Conservation (phyloP, 495 filamentous ascomycete genomes). For the Aspergillus steynii region DNA sequence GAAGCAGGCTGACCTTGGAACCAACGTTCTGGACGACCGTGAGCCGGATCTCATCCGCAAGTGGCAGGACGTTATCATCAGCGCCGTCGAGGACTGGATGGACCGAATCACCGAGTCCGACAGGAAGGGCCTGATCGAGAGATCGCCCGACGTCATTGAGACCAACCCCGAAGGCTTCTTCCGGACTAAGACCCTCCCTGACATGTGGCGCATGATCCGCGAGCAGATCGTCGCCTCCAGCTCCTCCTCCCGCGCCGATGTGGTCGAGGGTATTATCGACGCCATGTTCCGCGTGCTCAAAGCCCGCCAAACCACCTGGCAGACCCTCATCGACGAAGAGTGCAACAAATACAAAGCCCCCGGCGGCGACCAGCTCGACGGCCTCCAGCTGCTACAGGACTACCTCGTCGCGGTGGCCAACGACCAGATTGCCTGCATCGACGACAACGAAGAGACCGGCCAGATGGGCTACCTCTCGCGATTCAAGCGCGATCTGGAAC, state of each 20-base stretch:
- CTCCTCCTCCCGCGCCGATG: conserved; percentile 77
- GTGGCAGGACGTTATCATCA: conserved; percentile 92
- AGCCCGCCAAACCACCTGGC: conserved; percentile 78
- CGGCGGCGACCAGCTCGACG: conserved; percentile 65
- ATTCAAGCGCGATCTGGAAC: conserved; percentile 76
- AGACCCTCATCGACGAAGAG: conserved; percentile 86
- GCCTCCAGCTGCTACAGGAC: conserved; percentile 79
- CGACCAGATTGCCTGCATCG: conserved; percentile 96
- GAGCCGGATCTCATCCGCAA: conserved; percentile 87
- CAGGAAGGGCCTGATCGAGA: conserved; percentile 71
- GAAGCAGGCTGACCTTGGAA: conserved; percentile 66
- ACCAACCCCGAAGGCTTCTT: conserved; percentile 83
- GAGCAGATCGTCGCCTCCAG: conserved; percentile 83
- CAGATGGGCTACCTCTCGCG: conserved; percentile 74
- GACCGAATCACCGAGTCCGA: conserved; percentile 82
- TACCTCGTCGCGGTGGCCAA: conserved; percentile 97
- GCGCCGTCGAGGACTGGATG: conserved; percentile 96
- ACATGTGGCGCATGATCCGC: conserved; percentile 96
- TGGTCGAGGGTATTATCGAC: conserved; percentile 90
- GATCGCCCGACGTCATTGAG: conserved; percentile 77
- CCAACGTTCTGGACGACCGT: conserved; percentile 83
- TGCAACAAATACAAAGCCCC: conserved; percentile 64
- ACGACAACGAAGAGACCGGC: conserved; percentile 71
- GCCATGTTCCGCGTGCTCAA: conserved; percentile 88
- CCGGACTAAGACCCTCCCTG: conserved; percentile 83